Evolutionary conservation across 306 rosid species (phyloP), one percentile per base, ranked within the genome.

Genomic region (Cucurbita ficifolia): DNA sequence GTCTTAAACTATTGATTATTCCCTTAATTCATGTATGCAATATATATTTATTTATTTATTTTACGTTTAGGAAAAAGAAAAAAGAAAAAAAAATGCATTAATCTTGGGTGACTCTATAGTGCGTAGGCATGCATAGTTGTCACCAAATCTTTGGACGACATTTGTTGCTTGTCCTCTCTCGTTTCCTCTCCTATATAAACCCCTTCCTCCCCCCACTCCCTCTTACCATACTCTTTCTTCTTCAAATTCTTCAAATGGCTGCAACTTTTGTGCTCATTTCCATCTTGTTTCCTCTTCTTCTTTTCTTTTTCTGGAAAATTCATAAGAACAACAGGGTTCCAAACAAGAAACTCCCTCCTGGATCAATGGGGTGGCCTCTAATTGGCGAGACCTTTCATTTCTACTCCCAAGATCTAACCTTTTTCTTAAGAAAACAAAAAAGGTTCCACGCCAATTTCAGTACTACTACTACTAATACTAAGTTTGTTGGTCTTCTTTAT

Each of bases 321-420:
- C 64, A 70, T 67, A 11, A 59, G 73, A 45, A 67, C 40, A 70
- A 75, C 9, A 73, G 67, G 17, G 0, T 58, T 3, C 19, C 10
- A 22, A 67, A 81, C 9, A 59, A 43, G 19, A 65, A 65, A 80
- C 97, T 91, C 71, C 99, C 99, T 54, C 97, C 99, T 7, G 99
- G 97, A n/a, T 89, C 97, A 59, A 83, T 88, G 87, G 97, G 99
- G 8, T 94, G 97, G 97, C 99, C 99, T 1, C 79, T 83, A 83
- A 74, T 89, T 29, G 99, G 99, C 73, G 95, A 94, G 50, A 94
- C 97, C 67, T 86, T 87, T 43, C 96, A 84, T 79, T 83, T 94
- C 60, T 89, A 94, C 67, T 86, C 97, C 45, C 91, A 85, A 75
- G 78, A 91, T 71, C 96, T 97, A 1, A 88, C 84, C 57, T 56